phyloP scores from a whole-genome alignment of 2,329 filamentous ascomycete species.

The Ophiocordyceps polyrhachis-furcata region DNA sequence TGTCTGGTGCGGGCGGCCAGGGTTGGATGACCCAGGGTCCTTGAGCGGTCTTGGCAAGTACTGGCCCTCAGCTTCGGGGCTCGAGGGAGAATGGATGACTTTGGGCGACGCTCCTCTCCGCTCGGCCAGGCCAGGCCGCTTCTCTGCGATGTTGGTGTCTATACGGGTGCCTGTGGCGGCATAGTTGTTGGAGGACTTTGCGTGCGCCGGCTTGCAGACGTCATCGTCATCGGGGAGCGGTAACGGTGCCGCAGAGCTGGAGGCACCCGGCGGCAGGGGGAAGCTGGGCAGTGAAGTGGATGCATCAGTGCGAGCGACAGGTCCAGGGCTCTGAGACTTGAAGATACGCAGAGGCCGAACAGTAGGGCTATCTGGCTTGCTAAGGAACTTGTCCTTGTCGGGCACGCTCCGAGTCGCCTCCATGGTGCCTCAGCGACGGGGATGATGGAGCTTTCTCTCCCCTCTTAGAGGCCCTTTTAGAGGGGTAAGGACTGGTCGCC shows the following conservation, averaged over 20 bases:
- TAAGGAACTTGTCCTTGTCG: constrained; percentile 73
- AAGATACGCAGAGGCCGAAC: constrained; percentile 72
- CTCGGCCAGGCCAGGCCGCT: constrained; percentile 55
- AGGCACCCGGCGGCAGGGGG: constrained; percentile 47
- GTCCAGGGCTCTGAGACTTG: constrained; percentile 53
- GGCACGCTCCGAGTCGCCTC: constrained; percentile 43
- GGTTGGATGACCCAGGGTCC: constrained; percentile 21
- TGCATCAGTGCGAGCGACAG: constrained; percentile 19
- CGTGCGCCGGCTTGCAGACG: constrained; percentile 22
- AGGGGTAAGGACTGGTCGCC: neutral
- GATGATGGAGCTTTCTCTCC: neutral
- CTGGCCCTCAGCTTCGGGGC: constrained; percentile 57
- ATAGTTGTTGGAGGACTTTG: constrained; percentile 25
- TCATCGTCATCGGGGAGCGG: constrained; percentile 60
- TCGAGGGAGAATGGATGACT: constrained; percentile 66
- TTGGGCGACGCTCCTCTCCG: constrained; percentile 66
- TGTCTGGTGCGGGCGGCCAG: constrained; percentile 29
- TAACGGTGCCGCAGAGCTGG: constrained; percentile 46
- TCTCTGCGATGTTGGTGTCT: constrained; percentile 33
- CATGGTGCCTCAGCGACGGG: constrained; percentile 17
- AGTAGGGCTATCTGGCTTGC: constrained; percentile 52
- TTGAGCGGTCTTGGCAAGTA: constrained; percentile 52
- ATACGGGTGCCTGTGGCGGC: constrained; percentile 36
- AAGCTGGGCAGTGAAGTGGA: constrained; percentile 32
- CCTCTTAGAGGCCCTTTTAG: no score